Evolutionary conservation across 768 basidiomycete genomes (phyloP), one percentile per base, ranked within the genome.

Genomic region (Lentinula detonsa): DNA sequence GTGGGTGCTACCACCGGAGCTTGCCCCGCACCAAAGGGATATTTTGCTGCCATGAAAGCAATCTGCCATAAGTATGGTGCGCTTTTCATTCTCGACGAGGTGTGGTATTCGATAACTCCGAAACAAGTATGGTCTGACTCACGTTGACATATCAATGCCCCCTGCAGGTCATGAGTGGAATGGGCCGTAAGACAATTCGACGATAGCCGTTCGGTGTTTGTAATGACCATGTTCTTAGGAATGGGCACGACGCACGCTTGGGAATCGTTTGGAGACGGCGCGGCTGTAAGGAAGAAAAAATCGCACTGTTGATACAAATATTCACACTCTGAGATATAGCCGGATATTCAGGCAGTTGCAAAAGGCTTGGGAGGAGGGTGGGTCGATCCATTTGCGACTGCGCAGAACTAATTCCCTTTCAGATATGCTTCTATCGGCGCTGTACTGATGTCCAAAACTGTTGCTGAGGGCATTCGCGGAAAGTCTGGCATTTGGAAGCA

Each of bases 281-380:
- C 78, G 40, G 74, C 84, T 15, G 81, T 81, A 61, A 51, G 76
- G 67, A 18, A 34, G 13, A 57, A 45, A 7, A 10, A 42, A 15
- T 21, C 61, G 21, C 34, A 31, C 21, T 57, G 46, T 16, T 64
- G 43, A 31, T 7, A n/a, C 35, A 37, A 4, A 57, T 1, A 8
- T 18, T 62, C 31, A 53, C 54, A 21, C 15, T 59, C 5, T 28
- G 28, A 28, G 28, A 59, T 60, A 1, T 63, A 81, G 80, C 93
- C 94, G 43, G 93, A 95, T 73, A 78, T 95, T 34, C 93, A 95
- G 73, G 90, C 91, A 6, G 80, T 95, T 34, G 94, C 93, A 1
- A 95, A 96, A 71, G 92, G 93, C 13, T 82, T 95, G 6, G 93
- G 91, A 52, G 93, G 92, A 73, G 93, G 93, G 86, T 91, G 70